Base-by-base conservation (phyloP, 306 rosid species). In the Begonia fuchsioides region DNA sequence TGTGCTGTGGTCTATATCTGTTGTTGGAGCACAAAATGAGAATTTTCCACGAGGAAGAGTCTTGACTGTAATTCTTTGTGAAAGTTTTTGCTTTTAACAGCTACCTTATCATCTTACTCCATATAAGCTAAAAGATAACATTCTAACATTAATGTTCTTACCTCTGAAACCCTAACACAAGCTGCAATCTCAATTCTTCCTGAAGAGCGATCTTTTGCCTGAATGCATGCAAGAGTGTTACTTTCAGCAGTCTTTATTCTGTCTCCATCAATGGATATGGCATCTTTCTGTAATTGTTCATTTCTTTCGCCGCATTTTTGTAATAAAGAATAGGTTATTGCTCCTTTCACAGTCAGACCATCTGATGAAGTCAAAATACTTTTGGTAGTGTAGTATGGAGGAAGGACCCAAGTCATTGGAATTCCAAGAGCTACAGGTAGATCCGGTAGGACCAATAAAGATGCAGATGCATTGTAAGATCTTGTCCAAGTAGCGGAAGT, bases 351-450 rank as follows among this genome's bases (percentile, higher is more conserved):
- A 67, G 55, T 73, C 66, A 60, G 77, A 68, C 73, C 53, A 47
- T 76, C 83, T 41, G 75, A 65, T 50, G 67, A 68, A 59, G 90
- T 95, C 72, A 88, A 72, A 53, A 74, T 64, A 57, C 72, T 70
- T 38, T 66, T 66, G 41, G 88, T 68, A 53, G 86, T 78, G 60
- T 88, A 88, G 57, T 76, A 74, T 51, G 97, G 95, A 63, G 97
- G 97, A 67, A 88, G 93, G 65, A 84, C 61, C 97, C 95, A 88
- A 57, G 97, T 88, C 49, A 79, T 63, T 16, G 97, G 93, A 63
- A 72, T 67, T 70, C 97, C 97, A 50, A 81, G 76, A 64, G 95
- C 83, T 64, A 88, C 59, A 17, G 95, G 93, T 49, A 71, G 93
- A 76, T 76, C 87, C 51, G 95, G 86, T 57, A 84, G 71, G 65